Percentiles rank a stretch among this genome's conserved stretches.
Evolutionary conservation across 2,329 filamentous ascomycete genomes (phyloP).

Genomic region (Albifimbria verrucaria): DNA sequence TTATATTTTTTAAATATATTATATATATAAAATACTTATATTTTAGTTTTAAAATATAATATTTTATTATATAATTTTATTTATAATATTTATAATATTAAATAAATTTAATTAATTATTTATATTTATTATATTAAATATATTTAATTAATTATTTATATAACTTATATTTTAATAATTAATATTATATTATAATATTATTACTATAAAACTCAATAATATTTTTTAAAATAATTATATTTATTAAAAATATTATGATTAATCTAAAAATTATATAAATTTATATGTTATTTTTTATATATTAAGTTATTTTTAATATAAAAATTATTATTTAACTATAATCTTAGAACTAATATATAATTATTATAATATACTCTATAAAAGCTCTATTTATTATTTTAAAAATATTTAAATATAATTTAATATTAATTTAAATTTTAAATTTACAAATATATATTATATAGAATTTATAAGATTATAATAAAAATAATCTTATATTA

Average conservation of each 20-base stretch:
- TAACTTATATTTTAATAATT: background rate
- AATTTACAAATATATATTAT: background rate
- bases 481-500: too few species aligned
- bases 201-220: background rate
- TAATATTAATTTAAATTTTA: background rate
- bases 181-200: constrained; percentile 3
- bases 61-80: background rate
- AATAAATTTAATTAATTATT: too few species aligned
- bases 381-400: too few species aligned
- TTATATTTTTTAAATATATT: background rate
- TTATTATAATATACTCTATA: constrained; percentile 4
- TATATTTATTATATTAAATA: constrained; percentile 4
- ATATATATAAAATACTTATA: background rate
- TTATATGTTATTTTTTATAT: background rate
- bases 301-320: too few species aligned
- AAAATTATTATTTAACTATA: constrained; percentile 1
- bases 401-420: background rate
- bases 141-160: background rate
- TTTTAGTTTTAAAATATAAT: background rate
- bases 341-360: background rate
- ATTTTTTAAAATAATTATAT: background rate
- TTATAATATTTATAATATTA: constrained; percentile 3
- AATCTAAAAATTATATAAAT: background rate
- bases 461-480: background rate
- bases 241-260: background rate